Conservation (phyloP, 83 land plant genomes). For the Picea mariana region DNA sequence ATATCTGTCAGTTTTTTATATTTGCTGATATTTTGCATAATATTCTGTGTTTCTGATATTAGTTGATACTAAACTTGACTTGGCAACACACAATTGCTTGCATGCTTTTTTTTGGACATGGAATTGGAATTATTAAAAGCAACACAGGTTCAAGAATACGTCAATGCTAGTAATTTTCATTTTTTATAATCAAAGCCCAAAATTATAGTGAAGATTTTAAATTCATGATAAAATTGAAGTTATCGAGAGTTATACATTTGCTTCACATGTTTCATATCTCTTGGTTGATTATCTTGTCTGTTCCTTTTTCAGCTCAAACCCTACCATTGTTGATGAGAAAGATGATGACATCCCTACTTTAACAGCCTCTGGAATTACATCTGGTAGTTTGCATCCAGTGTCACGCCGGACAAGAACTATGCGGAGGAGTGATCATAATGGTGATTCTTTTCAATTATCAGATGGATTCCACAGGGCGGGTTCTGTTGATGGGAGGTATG, state of each 20-base stretch:
- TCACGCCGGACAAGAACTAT: conserved; percentile 85
- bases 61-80: background rate
- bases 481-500: conserved; percentile 81
- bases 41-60: background rate
- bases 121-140: background rate
- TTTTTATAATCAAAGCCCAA: background rate
- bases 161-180: background rate
- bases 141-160: background rate
- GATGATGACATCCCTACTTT: conserved; percentile 89
- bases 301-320: conserved; percentile 49
- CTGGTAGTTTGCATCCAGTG: conserved; percentile 55
- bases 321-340: conserved; percentile 38
- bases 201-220: background rate
- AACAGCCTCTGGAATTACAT: conserved; percentile 44
- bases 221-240: background rate
- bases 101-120: background rate
- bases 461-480: conserved; percentile 46
- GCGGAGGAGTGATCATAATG: conserved; percentile 47
- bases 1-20: no score
- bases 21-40: background rate
- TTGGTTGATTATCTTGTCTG: background rate
- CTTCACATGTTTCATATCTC: background rate
- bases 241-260: background rate
- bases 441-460: conserved; percentile 27
- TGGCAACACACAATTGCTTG: background rate